Conservation (phyloP, 305 asterid species). For the Fraxinus greggii region DNA sequence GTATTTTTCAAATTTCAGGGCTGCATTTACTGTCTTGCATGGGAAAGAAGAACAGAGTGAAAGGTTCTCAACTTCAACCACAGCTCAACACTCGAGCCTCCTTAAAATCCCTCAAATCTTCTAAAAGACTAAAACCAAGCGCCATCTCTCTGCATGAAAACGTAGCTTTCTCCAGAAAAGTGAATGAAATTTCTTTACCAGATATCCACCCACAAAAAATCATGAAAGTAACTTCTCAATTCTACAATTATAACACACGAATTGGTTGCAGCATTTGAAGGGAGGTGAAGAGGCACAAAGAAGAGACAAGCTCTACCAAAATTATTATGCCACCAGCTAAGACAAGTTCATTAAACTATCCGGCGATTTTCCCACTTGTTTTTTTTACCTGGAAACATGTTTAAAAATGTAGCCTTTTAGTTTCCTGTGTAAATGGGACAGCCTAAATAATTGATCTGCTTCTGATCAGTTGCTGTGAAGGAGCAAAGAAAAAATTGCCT, state of each 20-base stretch:
- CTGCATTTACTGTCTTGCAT: not conserved
- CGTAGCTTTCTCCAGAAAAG: not conserved
- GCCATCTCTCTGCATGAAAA: not conserved
- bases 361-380: not conserved
- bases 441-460: not conserved
- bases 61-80: not conserved
- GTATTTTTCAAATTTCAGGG: not conserved
- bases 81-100: not conserved
- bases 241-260: not conserved
- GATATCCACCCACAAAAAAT: not conserved
- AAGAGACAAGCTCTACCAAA: not conserved
- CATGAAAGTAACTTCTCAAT: not conserved
- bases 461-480: not conserved
- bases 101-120: not conserved
- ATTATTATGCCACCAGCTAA: not conserved
- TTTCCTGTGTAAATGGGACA: not conserved
- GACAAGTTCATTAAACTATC: not conserved
- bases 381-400: not conserved
- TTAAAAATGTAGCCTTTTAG: not conserved
- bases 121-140: not conserved
- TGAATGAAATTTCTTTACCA: not conserved
- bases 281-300: not conserved
- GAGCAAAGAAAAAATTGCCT: not conserved
- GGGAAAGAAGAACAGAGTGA: constrained; percentile 10
- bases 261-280: not conserved